Percentiles rank a stretch among this genome's conserved stretches.
Evolutionary conservation across 805 yeast genomes (phyloP).

Genomic region (Dipodascus albidus): DNA sequence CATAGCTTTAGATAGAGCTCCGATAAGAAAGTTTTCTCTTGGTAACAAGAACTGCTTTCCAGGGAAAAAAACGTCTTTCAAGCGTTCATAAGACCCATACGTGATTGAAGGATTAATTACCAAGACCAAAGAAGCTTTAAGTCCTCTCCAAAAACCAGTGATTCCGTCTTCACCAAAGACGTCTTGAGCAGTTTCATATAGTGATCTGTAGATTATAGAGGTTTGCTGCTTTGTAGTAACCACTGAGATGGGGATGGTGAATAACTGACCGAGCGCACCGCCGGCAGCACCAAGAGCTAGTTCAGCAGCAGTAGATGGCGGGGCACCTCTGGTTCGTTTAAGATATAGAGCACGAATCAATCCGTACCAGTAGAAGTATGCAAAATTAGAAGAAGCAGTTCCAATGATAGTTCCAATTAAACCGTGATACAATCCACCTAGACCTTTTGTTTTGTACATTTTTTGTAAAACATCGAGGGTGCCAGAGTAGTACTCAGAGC

Average conservation of each 20-base stretch:
- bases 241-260: constrained; percentile 73
- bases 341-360: constrained; percentile 49
- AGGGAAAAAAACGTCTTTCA: constrained; percentile 40
- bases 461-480: constrained; percentile 51
- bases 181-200: constrained; percentile 35
- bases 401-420: constrained; percentile 55
- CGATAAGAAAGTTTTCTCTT: constrained; percentile 54
- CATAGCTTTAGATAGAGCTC: constrained; percentile 69
- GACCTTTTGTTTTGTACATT: constrained; percentile 46
- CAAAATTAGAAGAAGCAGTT: constrained; percentile 66
- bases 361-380: constrained; percentile 83
- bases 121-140: constrained; percentile 66
- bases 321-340: constrained; percentile 21
- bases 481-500: constrained; percentile 34
- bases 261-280: constrained; percentile 69
- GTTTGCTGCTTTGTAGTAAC: constrained; percentile 51
- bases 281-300: constrained; percentile 67
- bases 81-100: constrained; percentile 66
- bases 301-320: constrained; percentile 37
- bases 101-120: constrained; percentile 82
- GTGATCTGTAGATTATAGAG: constrained; percentile 7
- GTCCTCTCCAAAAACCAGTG: constrained; percentile 71
- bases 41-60: constrained; percentile 37
- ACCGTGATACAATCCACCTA: constrained; percentile 64
- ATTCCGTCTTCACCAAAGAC: constrained; percentile 54